phyloP scores from a whole-genome alignment of 2,329 filamentous ascomycete species.

The Stagonosporopsis rhizophila region DNA sequence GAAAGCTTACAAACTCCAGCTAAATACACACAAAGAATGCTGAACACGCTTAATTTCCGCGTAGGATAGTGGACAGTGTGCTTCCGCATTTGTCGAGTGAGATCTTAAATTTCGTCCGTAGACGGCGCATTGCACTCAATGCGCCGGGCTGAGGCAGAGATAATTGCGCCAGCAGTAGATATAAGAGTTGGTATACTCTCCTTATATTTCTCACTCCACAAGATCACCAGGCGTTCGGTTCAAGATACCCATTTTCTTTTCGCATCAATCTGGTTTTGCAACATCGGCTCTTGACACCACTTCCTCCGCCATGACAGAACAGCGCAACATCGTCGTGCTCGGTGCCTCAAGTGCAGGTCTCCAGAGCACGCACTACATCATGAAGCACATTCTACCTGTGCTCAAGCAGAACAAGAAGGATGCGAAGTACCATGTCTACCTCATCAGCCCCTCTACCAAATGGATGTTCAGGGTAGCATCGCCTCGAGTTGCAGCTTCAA shows the following conservation, averaged over 20 bases:
- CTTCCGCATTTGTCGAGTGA: background rate
- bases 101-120: constrained; percentile 3
- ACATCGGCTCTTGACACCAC: background rate
- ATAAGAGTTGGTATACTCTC: background rate
- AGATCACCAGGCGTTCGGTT: background rate
- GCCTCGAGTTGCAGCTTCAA: constrained; percentile 61
- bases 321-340: constrained; percentile 47
- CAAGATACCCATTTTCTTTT: background rate
- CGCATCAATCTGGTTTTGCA: background rate
- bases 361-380: constrained; percentile 43
- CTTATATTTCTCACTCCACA: background rate
- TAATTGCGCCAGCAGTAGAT: constrained; percentile 1
- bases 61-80: background rate
- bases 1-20: constrained; percentile 15
- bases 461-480: constrained; percentile 63
- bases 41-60: background rate
- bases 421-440: constrained; percentile 58
- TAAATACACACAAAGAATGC: background rate
- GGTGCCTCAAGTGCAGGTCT: constrained; percentile 43
- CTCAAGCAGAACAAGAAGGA: constrained; percentile 38
- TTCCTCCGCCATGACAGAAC: constrained; percentile 34
- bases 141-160: background rate
- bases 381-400: constrained; percentile 45
- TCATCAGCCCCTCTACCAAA: constrained; percentile 61
- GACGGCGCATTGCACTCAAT: background rate